Evolutionary conservation across 805 yeast genomes (phyloP).

Genomic region (Starmerella potacharoeniae): DNA sequence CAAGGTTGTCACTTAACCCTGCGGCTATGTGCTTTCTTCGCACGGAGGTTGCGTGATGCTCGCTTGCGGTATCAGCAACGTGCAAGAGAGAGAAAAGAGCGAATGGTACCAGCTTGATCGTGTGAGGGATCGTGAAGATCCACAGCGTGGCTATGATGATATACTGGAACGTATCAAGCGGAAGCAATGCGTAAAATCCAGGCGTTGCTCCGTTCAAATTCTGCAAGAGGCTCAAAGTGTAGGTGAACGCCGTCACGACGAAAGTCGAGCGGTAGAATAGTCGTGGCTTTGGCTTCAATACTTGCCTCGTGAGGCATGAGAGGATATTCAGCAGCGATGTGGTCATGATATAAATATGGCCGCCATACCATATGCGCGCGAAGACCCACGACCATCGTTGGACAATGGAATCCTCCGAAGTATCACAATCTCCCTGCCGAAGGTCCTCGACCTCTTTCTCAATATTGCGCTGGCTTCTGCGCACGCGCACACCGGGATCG

Average conservation of each 20-base stretch:
- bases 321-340: constrained; percentile 10
- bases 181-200: constrained; percentile 47
- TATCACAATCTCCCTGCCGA: background rate
- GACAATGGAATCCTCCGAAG: constrained; percentile 1
- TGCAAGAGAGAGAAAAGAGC: constrained; percentile 66
- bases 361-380: constrained; percentile 15
- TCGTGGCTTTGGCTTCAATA: constrained; percentile 20
- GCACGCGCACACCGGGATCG: constrained; percentile 7
- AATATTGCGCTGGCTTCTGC: background rate
- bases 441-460: background rate
- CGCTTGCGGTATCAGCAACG: constrained; percentile 37
- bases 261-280: constrained; percentile 24
- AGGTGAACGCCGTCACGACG: constrained; percentile 19
- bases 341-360: constrained; percentile 13
- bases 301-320: constrained; percentile 21
- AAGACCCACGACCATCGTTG: constrained; percentile 3
- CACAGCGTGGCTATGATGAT: constrained; percentile 42
- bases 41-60: constrained; percentile 8
- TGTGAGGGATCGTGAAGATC: constrained; percentile 48
- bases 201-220: constrained; percentile 54
- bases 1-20: constrained; percentile 10
- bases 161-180: constrained; percentile 69
- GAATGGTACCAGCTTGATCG: constrained; percentile 59
- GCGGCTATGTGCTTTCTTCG: constrained; percentile 3
- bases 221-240: constrained; percentile 22